Conservation (phyloP, 768 basidiomycete genomes). For the Psilocybe cyanescens region DNA sequence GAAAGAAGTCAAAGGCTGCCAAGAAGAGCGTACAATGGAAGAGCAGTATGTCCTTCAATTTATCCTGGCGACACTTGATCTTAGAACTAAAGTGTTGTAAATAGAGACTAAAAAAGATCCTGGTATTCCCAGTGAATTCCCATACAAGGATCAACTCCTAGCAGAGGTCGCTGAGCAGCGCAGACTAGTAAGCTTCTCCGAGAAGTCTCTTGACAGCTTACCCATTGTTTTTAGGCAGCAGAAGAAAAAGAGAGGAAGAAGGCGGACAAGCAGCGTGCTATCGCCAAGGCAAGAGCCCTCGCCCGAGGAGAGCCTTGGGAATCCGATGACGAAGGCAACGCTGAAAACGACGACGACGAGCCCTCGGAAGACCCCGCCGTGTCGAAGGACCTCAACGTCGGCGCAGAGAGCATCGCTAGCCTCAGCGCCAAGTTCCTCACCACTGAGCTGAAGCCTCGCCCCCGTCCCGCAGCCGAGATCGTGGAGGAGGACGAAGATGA, state of each 20-base stretch:
- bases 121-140: conserved; percentile 92
- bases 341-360: conserved; percentile 12
- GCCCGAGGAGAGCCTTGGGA: conserved; percentile 29
- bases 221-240: conserved; percentile 51
- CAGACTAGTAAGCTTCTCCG: conserved; percentile 54
- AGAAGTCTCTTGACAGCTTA: conserved; percentile 1
- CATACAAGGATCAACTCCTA: conserved; percentile 92
- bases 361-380: conserved; percentile 26
- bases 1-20: conserved; percentile 73
- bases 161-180: conserved; percentile 88
- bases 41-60: conserved; percentile 61
- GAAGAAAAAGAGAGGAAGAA: conserved; percentile 75
- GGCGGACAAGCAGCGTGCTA: conserved; percentile 52
- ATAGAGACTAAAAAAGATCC: conserved; percentile 88
- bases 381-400: conserved; percentile 49
- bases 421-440: conserved; percentile 45
- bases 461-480: conserved; percentile 23
- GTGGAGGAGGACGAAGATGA: conserved; percentile 36
- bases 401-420: conserved; percentile 49
- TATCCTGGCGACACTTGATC: conserved; percentile 5
- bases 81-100: not conserved
- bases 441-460: conserved; percentile 36
- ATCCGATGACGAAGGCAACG: conserved; percentile 11
- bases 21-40: conserved; percentile 90
- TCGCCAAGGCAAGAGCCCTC: conserved; percentile 27